A percentile compares a stretch with the other conserved stretches of the same genome.
phyloP scores from a whole-genome alignment of 1,284 basidiomycete genomes.

The Ustilago vetiveriae region DNA sequence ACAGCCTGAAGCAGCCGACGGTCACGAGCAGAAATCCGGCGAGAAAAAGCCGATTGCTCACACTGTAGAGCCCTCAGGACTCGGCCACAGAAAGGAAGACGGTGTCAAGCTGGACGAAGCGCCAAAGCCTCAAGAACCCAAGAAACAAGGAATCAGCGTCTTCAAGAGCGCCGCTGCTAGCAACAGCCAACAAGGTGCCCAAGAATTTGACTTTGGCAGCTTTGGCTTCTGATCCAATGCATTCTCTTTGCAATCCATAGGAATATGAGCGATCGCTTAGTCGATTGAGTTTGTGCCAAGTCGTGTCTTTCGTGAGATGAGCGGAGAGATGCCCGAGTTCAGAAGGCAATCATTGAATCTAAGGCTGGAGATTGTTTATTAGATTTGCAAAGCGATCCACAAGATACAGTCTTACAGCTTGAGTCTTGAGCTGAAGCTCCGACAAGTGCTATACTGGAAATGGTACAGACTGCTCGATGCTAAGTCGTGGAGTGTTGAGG shows the following conservation, averaged over 20 bases:
- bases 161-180: slow-evolving; percentile 49
- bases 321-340: background rate
- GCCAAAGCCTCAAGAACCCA: slow-evolving; percentile 7
- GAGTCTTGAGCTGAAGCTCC: no score
- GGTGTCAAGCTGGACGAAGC: background rate
- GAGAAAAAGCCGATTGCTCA: background rate
- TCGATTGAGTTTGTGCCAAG: background rate
- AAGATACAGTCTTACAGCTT: background rate
- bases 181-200: slow-evolving; percentile 52
- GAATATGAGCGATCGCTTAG: no score
- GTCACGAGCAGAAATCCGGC: background rate
- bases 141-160: slow-evolving; percentile 46
- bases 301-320: background rate
- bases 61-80: slow-evolving; percentile 7
- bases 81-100: background rate
- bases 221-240: slow-evolving; percentile 48
- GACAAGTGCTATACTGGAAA: no score
- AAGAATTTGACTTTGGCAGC: slow-evolving; percentile 54
- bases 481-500: background rate
- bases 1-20: background rate
- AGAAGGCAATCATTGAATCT: no score
- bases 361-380: no score
- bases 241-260: background rate
- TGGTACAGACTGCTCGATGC: no score
- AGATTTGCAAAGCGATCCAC: background rate